These are phyloP conservation scores for Fomitopsis palustris DNA, from an alignment of 1,284 basidiomycete species.

Conservation along the genomic window DNA sequence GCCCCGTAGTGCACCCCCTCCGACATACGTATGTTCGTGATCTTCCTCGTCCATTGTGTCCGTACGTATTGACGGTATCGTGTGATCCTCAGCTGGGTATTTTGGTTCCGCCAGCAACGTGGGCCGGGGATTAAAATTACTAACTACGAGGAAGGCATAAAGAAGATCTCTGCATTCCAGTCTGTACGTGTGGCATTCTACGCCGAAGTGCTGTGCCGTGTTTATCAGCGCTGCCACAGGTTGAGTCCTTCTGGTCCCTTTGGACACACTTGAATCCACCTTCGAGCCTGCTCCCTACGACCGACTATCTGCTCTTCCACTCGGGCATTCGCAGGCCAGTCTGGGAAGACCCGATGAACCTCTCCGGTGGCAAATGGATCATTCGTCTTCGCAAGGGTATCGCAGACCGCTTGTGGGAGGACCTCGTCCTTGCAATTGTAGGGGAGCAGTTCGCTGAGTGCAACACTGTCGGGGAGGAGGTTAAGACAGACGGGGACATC, in stretches of 20 bases:
- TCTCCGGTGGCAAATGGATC: constrained; percentile 90
- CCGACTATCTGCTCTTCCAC: constrained; percentile 85
- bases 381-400: constrained; percentile 82
- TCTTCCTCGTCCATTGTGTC: constrained; percentile 25
- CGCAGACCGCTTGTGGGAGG: constrained; percentile 81
- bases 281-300: constrained; percentile 70
- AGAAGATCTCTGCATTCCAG: constrained; percentile 75
- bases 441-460: constrained; percentile 78
- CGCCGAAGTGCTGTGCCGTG: constrained; percentile 15
- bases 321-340: constrained; percentile 77
- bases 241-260: constrained; percentile 83
- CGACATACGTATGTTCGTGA: constrained; percentile 82
- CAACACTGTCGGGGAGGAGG: constrained; percentile 28
- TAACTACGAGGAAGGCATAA: constrained; percentile 85
- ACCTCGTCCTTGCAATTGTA: constrained; percentile 71
- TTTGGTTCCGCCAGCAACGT: constrained; percentile 84
- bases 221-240: constrained; percentile 35
- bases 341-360: constrained; percentile 88
- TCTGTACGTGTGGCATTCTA: constrained; percentile 47
- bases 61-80: constrained; percentile 15
- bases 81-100: constrained; percentile 62
- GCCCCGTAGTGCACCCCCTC: constrained; percentile 58
- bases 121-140: constrained; percentile 76
- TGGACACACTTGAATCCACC: constrained; percentile 79
- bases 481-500: constrained; percentile 16